phyloP scores from a whole-genome alignment of 371 early-diverging fungal species.

The Massospora cicadina region DNA sequence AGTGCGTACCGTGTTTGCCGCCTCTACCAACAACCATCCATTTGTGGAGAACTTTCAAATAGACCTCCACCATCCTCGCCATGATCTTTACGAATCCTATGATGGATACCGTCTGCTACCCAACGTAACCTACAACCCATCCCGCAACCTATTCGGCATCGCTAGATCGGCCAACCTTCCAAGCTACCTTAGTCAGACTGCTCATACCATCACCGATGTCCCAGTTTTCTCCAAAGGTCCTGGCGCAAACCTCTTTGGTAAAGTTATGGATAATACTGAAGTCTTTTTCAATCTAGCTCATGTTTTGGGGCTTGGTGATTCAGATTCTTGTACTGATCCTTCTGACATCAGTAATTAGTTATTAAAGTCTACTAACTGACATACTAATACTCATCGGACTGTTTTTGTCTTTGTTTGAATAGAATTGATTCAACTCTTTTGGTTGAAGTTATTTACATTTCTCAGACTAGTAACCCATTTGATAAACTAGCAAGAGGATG shows the following conservation, averaged over 20 bases:
- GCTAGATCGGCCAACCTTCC: conserved; percentile 22
- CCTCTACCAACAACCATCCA: conserved; percentile 34
- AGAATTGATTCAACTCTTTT: no score
- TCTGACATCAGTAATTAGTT: no score
- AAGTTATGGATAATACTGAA: conserved; percentile 36
- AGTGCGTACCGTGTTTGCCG: conserved; percentile 35
- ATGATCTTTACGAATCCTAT: conserved; percentile 7
- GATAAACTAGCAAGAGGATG: no score
- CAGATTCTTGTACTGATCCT: no score
- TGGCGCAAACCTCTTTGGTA: conserved; percentile 29
- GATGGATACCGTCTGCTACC: conserved; percentile 17
- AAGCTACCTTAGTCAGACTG: conserved; percentile 19
- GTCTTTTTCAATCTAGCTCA: conserved; percentile 22
- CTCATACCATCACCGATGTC: conserved; percentile 40
- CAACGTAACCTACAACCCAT: no score
- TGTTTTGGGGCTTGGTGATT: conserved; percentile 4
- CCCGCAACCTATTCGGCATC: conserved; percentile 24
- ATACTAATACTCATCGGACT: no score
- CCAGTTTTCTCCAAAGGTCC: conserved; percentile 26
- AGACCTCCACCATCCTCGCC: conserved; percentile 21
- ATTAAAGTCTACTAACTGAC: no score
- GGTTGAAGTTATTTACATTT: no score
- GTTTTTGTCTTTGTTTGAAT: no score
- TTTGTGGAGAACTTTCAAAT: conserved; percentile 40
- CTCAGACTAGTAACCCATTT: no score